These are phyloP conservation scores for Auriscalpium vulgare DNA, from an alignment of 768 basidiomycete species.

Conservation along the genomic window DNA sequence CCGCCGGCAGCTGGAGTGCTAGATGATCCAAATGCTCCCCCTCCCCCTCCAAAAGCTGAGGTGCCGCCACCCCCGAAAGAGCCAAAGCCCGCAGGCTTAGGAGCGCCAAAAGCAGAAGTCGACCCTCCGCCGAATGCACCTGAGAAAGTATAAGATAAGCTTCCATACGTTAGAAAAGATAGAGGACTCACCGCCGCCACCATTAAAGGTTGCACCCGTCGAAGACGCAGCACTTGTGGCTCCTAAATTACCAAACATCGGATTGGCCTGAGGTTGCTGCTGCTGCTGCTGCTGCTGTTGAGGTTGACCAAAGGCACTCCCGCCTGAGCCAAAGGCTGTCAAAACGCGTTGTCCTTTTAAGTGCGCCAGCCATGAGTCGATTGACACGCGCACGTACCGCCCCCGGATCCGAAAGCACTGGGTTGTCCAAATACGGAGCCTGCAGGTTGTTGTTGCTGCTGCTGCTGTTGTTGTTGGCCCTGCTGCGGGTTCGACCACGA, in stretches of 20 bases:
- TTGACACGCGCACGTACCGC: conserved; percentile 40
- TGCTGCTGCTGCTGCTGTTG: conserved; percentile 34
- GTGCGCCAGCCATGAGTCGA: conserved; percentile 16
- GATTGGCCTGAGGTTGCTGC: conserved; percentile 58
- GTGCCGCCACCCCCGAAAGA: conserved; percentile 59
- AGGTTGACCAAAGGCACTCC: conserved; percentile 46
- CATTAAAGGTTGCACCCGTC: conserved; percentile 28
- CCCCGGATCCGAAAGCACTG: conserved; percentile 51
- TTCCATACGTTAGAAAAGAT: conserved; percentile 5
- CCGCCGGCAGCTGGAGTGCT: conserved; percentile 33
- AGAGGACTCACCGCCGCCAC: conserved; percentile 23
- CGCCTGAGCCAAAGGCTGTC: conserved; percentile 34
- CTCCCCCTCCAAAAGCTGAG: conserved; percentile 40
- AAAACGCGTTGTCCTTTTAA: not conserved
- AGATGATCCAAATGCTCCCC: conserved; percentile 35
- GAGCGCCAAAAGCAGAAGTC: conserved; percentile 47
- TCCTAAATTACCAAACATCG: conserved; percentile 69
- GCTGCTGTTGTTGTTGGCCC: conserved; percentile 56
- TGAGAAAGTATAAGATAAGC: conserved; percentile 4
- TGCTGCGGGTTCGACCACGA: conserved; percentile 64
- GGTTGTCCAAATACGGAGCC: conserved; percentile 66
- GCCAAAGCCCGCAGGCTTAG: conserved; percentile 75
- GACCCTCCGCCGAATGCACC: conserved; percentile 28
- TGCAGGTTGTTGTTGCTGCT: conserved; percentile 27
- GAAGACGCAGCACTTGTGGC: conserved; percentile 9